phyloP scores from a whole-genome alignment of 2,329 filamentous ascomycete species.

The Aspergillus amoenus region DNA sequence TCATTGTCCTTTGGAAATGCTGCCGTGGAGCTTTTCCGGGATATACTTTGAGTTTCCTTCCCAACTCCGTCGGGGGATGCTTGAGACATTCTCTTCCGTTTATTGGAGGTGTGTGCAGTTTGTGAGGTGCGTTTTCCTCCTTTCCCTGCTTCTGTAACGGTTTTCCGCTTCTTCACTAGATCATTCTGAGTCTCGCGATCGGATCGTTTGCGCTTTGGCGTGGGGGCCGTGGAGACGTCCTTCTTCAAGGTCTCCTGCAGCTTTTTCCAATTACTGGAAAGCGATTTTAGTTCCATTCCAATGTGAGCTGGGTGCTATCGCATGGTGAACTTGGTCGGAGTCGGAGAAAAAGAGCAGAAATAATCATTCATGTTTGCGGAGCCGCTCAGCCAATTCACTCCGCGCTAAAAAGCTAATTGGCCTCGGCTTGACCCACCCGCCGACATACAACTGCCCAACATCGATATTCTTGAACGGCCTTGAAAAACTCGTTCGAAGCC shows the following conservation, averaged over 20 bases:
- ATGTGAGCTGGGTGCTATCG: conserved; percentile 16
- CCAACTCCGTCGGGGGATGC: conserved; percentile 19
- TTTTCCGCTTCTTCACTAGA: conserved; percentile 34
- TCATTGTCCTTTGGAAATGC: conserved; percentile 61
- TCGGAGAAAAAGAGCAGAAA: conserved; percentile 19
- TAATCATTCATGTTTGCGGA: conserved; percentile 17
- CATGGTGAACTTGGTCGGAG: conserved; percentile 20
- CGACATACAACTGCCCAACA: background rate
- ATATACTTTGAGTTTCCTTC: conserved; percentile 62
- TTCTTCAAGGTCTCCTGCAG: conserved; percentile 47
- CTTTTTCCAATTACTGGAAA: conserved; percentile 54
- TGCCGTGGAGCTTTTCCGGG: conserved; percentile 58
- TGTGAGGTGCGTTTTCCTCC: conserved; percentile 20
- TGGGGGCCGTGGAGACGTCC: conserved; percentile 20
- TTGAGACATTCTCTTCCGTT: conserved; percentile 36
- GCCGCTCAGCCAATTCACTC: conserved; percentile 10
- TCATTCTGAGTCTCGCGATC: conserved; percentile 32
- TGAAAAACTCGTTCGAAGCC: background rate
- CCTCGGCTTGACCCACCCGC: conserved; percentile 17
- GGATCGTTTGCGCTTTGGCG: conserved; percentile 35
- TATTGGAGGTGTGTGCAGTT: conserved; percentile 19
- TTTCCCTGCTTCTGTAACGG: conserved; percentile 18
- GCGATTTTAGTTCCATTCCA: conserved; percentile 44
- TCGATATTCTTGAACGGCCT: background rate
- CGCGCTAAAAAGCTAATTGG: conserved; percentile 17